Evolutionary conservation across 2,329 filamentous ascomycete genomes (phyloP).

Genomic region (Fusarium gaditjirri): DNA sequence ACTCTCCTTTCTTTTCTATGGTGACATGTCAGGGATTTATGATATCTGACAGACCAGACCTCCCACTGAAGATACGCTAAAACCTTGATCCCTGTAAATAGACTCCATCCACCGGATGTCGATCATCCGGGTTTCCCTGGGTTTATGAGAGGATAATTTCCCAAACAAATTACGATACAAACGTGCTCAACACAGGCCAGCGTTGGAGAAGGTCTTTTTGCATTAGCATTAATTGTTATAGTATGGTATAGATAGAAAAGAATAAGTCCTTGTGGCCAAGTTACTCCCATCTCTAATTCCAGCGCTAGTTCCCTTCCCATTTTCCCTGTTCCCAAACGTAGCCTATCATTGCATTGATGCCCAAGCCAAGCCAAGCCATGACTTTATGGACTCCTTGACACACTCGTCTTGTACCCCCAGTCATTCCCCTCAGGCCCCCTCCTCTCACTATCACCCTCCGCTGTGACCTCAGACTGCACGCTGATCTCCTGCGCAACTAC

Average conservation of each 20-base stretch:
- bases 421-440: conserved; percentile 19
- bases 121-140: conserved; percentile 12
- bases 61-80: neutral
- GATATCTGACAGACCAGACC: neutral
- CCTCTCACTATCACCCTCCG: neutral
- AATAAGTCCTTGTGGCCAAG: neutral
- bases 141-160: neutral
- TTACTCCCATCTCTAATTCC: neutral
- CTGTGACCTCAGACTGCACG: conserved; percentile 27
- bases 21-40: neutral
- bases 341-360: neutral
- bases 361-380: neutral
- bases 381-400: conserved; percentile 1
- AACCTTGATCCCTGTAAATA: neutral
- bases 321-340: neutral
- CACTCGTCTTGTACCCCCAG: conserved; percentile 31
- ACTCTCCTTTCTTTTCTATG: neutral
- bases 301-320: neutral
- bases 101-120: neutral
- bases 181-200: neutral
- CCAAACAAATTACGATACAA: neutral
- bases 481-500: conserved; percentile 37
- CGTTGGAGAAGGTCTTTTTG: neutral
- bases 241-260: neutral
- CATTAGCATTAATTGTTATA: conserved; percentile 10